These are phyloP conservation scores for Moesziomyces parantarcticus DNA, from an alignment of 1,284 basidiomycete species.

Conservation along the genomic window DNA sequence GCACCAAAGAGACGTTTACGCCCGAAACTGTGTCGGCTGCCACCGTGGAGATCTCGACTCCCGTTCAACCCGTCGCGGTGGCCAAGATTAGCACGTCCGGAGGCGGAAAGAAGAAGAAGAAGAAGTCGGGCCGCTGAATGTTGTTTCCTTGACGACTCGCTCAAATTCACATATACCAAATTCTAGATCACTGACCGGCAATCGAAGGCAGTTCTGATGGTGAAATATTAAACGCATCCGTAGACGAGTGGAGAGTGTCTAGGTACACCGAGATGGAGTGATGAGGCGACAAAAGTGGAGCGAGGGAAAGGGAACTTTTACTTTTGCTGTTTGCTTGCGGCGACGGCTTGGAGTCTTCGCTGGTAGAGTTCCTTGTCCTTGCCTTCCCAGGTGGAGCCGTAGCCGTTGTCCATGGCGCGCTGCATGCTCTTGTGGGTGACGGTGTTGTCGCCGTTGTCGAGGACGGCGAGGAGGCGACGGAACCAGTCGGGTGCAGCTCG, in stretches of 20 bases:
- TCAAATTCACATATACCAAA: neutral
- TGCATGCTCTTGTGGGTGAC: slow-evolving; percentile 58
- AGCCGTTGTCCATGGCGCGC: slow-evolving; percentile 56
- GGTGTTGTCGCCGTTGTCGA: slow-evolving; percentile 60
- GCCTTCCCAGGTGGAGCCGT: slow-evolving; percentile 58
- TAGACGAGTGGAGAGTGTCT: neutral
- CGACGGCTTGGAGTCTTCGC: slow-evolving; percentile 18
- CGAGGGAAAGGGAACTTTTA: neutral
- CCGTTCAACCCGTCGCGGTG: neutral
- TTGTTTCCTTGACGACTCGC: neutral
- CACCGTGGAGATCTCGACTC: neutral
- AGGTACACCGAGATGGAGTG: neutral
- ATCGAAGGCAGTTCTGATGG: neutral
- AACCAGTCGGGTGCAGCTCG: slow-evolving; percentile 61
- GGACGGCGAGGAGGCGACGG: slow-evolving; percentile 47
- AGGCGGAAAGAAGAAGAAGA: slow-evolving; percentile 39
- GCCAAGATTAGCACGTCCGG: slow-evolving; percentile 20
- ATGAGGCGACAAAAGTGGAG: too few species aligned
- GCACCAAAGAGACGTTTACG: slow-evolving; percentile 34
- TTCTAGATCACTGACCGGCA: neutral
- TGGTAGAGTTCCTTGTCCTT: slow-evolving; percentile 52
- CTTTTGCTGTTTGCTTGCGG: slow-evolving; percentile 16
- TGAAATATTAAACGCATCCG: neutral
- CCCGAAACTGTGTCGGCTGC: neutral
- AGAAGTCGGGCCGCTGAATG: slow-evolving; percentile 22